phyloP scores from a whole-genome alignment of 2,329 filamentous ascomycete genomes.

The Fusarium penzigii region DNA sequence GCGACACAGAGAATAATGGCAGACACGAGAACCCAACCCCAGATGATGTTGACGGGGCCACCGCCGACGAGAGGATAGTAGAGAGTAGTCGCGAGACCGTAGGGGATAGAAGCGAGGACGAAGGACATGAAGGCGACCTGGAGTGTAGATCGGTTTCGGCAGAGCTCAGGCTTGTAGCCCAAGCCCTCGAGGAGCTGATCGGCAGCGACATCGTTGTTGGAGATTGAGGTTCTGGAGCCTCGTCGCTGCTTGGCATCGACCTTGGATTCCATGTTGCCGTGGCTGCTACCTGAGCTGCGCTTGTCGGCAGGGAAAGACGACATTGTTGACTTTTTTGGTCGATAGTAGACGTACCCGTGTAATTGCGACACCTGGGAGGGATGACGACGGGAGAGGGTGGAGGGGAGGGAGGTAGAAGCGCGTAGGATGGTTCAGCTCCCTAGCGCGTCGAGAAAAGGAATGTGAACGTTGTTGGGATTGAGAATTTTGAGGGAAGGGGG shows the following conservation, averaged over 20 bases:
- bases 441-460: no score
- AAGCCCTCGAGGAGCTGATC: constrained; percentile 64
- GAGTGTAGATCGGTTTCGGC: constrained; percentile 64
- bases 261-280: constrained; percentile 18
- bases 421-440: no score
- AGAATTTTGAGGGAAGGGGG: no score
- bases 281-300: constrained; percentile 22
- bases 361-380: no score
- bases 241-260: constrained; percentile 31
- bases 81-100: constrained; percentile 70
- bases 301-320: constrained; percentile 21
- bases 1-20: constrained; percentile 71
- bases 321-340: neutral
- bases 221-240: constrained; percentile 27
- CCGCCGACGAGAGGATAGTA: constrained; percentile 67
- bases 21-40: constrained; percentile 72
- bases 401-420: no score
- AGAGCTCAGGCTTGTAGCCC: constrained; percentile 67
- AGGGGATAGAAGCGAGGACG: constrained; percentile 73
- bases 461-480: no score
- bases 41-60: constrained; percentile 69
- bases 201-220: constrained; percentile 43
- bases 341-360: no score
- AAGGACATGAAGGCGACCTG: constrained; percentile 78
- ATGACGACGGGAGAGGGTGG: no score